Evolutionary conservation across 2,329 filamentous ascomycete species (phyloP), one percentile per base, ranked within the genome.

Genomic region (Xylariales sp.): DNA sequence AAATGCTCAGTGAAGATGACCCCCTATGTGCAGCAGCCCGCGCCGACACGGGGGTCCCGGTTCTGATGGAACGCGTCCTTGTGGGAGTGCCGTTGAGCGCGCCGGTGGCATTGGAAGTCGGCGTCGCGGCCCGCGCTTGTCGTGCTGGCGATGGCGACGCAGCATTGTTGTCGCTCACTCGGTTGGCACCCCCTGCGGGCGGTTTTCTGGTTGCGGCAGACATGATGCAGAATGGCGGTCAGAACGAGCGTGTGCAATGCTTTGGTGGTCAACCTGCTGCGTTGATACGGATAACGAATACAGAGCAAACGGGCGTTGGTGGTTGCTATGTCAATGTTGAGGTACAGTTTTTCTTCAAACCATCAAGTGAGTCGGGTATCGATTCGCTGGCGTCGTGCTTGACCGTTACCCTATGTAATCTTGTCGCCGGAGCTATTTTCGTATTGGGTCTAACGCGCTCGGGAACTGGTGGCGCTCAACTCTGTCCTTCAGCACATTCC

Each of bases 11-110:
- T 7, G 68, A 61, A 4, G 70, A 74, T 43, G 68, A 62, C 48
- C 74, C 76, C 51, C 84, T 78, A 51, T 80, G 72, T 18, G 78
- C 76, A 32, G 79, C 80, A 40, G 84, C 81, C 40, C 82, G 82
- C 46, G 86, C 86, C 46, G 86, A 88, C 16, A 88, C 76, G 22
- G 83, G 78, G n/a, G 76, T 76, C 41, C 73, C 74, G 24, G 69
- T 69, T 54, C 86, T 80, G 46, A 80, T 69, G 11, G 86, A 88
- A 47, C 82, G 77, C 34, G 76, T 80, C 46, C 83, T 75, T 4
- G 55, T 57, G 28, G 38, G 45, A 39, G 47, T 57, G 47, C 66
- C 62, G 35, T 56, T 59, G 39, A 58, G 58, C 31, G 64, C 58
- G 19, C 65, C 64, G 37, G 68, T 65, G 46, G 68, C 65, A 21